These are phyloP conservation scores for Plenodomus tracheiphilus DNA, from an alignment of 2,329 filamentous ascomycete species.

Conservation along the genomic window DNA sequence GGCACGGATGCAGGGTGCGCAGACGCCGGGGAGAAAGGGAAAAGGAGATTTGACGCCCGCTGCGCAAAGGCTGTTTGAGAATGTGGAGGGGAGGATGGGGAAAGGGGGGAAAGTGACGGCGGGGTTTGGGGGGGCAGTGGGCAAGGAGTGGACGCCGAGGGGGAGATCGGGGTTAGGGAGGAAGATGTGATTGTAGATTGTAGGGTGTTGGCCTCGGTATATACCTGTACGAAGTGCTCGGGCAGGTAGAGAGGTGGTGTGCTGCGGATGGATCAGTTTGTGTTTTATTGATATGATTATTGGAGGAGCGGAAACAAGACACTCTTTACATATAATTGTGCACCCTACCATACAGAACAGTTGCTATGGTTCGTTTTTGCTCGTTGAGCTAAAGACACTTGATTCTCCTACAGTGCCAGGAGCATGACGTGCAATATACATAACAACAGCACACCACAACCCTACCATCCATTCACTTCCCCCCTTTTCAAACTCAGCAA, in stretches of 20 bases:
- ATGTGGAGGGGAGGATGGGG: slow-evolving; percentile 43
- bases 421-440: too few relatives aligned
- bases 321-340: too few relatives aligned
- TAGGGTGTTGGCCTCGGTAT: neutral
- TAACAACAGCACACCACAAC: too few relatives aligned
- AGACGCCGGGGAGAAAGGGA: slow-evolving; percentile 50
- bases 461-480: too few relatives aligned
- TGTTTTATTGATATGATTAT: too few relatives aligned
- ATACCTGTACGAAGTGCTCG: slow-evolving; percentile 32
- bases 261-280: too few relatives aligned
- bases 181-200: slow-evolving; percentile 2
- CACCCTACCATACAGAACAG: too few relatives aligned
- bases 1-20: slow-evolving; percentile 60
- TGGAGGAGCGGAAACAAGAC: too few relatives aligned
- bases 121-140: slow-evolving; percentile 24
- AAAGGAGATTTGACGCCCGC: slow-evolving; percentile 70
- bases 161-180: slow-evolving; percentile 23
- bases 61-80: slow-evolving; percentile 57
- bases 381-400: too few relatives aligned
- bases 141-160: slow-evolving; percentile 36
- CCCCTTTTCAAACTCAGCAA: too few relatives aligned
- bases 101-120: slow-evolving; percentile 12
- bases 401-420: too few relatives aligned
- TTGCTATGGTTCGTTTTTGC: too few relatives aligned
- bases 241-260: slow-evolving; percentile 9